Conservation (phyloP, 129 eudicot genomes). For the Pseudognaphalium luteoalbum region DNA sequence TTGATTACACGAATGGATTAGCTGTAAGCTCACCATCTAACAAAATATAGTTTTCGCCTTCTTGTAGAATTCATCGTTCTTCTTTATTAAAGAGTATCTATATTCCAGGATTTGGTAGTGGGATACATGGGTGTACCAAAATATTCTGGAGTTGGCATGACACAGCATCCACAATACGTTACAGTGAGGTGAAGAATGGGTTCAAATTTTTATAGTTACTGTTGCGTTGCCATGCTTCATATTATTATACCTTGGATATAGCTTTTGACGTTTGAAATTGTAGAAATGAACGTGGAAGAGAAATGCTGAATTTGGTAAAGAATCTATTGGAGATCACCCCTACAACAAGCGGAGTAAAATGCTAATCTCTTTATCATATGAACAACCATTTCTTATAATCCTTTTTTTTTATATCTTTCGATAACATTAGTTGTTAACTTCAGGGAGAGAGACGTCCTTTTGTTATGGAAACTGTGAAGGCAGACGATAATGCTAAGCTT, state of each 20-base stretch:
- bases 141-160: conserved; percentile 89
- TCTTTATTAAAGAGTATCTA: neutral
- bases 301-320: conserved; percentile 84
- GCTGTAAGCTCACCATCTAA: conserved; percentile 63
- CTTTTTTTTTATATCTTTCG: neutral
- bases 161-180: conserved; percentile 95
- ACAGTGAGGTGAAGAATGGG: conserved; percentile 70
- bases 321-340: conserved; percentile 86
- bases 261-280: conserved; percentile 18
- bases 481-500: conserved; percentile 89
- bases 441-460: conserved; percentile 95
- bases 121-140: conserved; percentile 99
- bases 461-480: conserved; percentile 95
- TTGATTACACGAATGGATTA: conserved; percentile 95
- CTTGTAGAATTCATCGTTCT: neutral
- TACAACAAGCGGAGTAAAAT: conserved; percentile 61
- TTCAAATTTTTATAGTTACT: neutral
- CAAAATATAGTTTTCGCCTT: neutral
- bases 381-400: neutral
- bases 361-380: conserved; percentile 3
- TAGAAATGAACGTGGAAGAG: conserved; percentile 96
- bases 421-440: conserved; percentile 7
- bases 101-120: conserved; percentile 85
- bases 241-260: neutral
- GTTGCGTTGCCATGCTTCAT: neutral